Evolutionary conservation across 1,139 yeast genomes (phyloP), one percentile per base, ranked within the genome.

Genomic region (Candida frijolesensis): DNA sequence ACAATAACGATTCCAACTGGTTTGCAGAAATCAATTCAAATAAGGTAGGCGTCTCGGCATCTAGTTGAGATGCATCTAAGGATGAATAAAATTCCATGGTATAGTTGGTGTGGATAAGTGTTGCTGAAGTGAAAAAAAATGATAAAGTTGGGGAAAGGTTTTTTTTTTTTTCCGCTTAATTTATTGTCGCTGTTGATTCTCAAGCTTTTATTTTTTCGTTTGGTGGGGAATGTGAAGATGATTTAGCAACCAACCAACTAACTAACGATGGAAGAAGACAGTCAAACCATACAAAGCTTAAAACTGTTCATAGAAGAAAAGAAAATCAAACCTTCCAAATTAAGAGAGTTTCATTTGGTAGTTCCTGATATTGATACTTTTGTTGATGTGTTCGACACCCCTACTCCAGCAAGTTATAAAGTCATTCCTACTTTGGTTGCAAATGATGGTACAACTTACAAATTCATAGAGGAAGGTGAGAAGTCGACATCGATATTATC

Each of bases 51-150:
- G 86, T 78, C 52, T 84, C 87, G 1, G 87, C 78, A 61, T 89
- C 94, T 54, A 89, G 68, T 49, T 86, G 83, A 38, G 89, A 77
- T 4, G 96, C 89, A 68, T 87, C 90, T 51, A 88, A 72, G 1
- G 92, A 85, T 9, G 95, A 85, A 63, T 85, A 89, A 71, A 85
- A 89, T 65, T 89, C 96, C 96, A 89, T 89, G 27, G 34, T 43
- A 19, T 38, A 16, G 42, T 15, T 37, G 16, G 22, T 34, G 15
- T 5, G 5, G n/a, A 9, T 30, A 34, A 33, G 11, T 19, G 22
- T 19, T 19, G 16, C 11, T 14, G 14, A 15, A 9, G 8, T 19
- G 14, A 12, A 9, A 16, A 8, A 2, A n/a, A 38, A 47, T 6
- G 27, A 42, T 15, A 39, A 25, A 12, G 40, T 39, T 42, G 40